Base-by-base conservation (phyloP, 768 basidiomycete genomes). In the Suillus subaureus region DNA sequence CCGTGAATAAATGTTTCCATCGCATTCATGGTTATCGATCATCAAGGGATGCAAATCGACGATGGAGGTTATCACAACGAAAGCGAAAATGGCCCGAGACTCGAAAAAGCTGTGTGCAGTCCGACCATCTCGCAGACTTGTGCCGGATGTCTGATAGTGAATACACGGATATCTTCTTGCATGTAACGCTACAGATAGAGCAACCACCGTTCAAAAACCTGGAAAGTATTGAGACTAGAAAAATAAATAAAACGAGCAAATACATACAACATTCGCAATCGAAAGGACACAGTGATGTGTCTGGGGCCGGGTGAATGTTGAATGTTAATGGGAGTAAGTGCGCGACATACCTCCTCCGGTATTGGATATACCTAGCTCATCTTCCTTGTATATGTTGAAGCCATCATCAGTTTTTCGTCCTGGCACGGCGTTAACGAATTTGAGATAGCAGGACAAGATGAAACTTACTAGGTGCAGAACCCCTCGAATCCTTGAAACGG, bases 241-340 rank as follows among this genome's bases (percentile, higher is more conserved):
- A 39, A 35, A 56, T 31, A 35, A 55, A 26, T 6, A 21, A 15
- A 9, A 23, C 49, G 28, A 43, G n/a, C 43, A 42, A 45, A 28
- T 55, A 81, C 92, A 78, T 71, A 93, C 94, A 95, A 71, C 94
- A 95, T 43, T 92, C 82, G 75, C 94, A 95, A 74, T 95, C 94
- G 73, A 95, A 95, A 7, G 94, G 94, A 79, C 93, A 95, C 47
- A 91, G 75, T 4, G 91, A 85, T 0, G 93, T 94, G 75, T 92
- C 93, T 95, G 77, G 35, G 42, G 54, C 60, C 52, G 68, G 67
- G 68, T 71, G 66, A 72, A 74, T 61, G 40, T 67, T 61, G 54
- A 75, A 65, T 69, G 35, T 65, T 62, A 67, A 65, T 67, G 61
- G 37, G 18, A 52, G 21, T 37, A 33, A 47, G 40, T 49, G 57